A percentile compares a stretch with the other conserved stretches of the same genome.
Evolutionary conservation across 2,329 filamentous ascomycete genomes (phyloP).

Genomic region (Fusarium vanettenii): DNA sequence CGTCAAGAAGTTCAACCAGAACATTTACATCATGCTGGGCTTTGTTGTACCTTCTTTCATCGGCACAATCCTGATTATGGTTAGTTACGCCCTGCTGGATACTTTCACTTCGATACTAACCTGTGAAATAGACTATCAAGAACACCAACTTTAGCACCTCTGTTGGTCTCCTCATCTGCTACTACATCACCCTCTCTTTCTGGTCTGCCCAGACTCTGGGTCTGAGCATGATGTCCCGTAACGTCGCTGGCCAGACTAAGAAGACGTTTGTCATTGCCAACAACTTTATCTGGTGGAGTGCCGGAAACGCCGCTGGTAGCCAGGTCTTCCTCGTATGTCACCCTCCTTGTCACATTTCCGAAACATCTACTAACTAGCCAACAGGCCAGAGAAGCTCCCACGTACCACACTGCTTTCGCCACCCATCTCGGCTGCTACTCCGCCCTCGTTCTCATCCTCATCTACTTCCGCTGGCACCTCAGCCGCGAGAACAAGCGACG

Average conservation of each 20-base stretch:
- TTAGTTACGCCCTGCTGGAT: neutral
- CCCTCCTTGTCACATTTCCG: neutral
- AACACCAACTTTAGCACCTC: slow-evolving; percentile 68
- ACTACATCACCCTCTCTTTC: slow-evolving; percentile 83
- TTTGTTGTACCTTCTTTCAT: slow-evolving; percentile 78
- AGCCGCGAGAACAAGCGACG: slow-evolving; percentile 68
- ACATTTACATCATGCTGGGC: slow-evolving; percentile 72
- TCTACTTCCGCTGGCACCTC: slow-evolving; percentile 70
- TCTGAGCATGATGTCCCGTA: slow-evolving; percentile 75
- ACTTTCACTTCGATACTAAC: neutral
- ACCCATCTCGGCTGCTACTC: slow-evolving; percentile 77
- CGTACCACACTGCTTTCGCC: slow-evolving; percentile 76
- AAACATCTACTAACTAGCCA: neutral
- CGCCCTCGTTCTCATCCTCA: slow-evolving; percentile 67
- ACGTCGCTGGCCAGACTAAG: slow-evolving; percentile 80
- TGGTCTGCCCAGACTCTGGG: slow-evolving; percentile 78
- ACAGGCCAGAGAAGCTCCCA: slow-evolving; percentile 52
- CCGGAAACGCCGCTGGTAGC: slow-evolving; percentile 72
- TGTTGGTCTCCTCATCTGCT: slow-evolving; percentile 76
- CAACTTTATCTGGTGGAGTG: slow-evolving; percentile 77
- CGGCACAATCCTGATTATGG: slow-evolving; percentile 78
- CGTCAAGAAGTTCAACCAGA: slow-evolving; percentile 76
- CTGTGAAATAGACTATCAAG: slow-evolving; percentile 60
- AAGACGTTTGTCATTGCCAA: slow-evolving; percentile 75
- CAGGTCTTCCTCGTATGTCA: slow-evolving; percentile 19